Evolutionary conservation across 768 basidiomycete species (phyloP), one percentile per base, ranked within the genome.

Genomic region (Pleurotus djamor): DNA sequence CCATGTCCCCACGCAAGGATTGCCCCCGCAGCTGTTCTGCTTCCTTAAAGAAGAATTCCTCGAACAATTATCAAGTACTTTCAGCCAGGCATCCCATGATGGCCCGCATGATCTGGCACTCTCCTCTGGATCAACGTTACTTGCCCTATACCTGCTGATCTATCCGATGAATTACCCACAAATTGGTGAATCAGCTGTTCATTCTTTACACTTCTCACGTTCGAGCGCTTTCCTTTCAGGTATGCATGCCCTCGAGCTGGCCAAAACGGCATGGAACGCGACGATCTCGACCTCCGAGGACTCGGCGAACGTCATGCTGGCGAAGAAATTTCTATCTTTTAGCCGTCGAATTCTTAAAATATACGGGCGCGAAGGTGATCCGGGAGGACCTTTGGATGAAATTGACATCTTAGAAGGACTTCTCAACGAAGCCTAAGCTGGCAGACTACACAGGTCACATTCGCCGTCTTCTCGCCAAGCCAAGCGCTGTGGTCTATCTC

Each of bases 131-230:
- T 65, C 78, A 38, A 80, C 82, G 1, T 72, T 92, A 12, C 72
- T 91, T 16, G 86, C 86, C 0, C 71, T 90, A 5, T 94, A 93
- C 69, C 65, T 80, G 9, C 66, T 89, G 55, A 75, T 92, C 48
- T 94, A 94, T 65, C 90, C 92, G 1, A 73, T 71, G 2, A 87
- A 88, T 66, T 92, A 91, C 69, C 92, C 91, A n/a, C 89, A 92
- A 63, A 90, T 87, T 28, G 92, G 92, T 90, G 57, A 63, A 81
- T 69, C 35, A 10, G 35, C 5, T 55, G 28, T 17, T 6, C 62
- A 14, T 7, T 37, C 47, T 48, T 37, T 12, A n/a, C 32, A 8
- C 37, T 21, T 16, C 38, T 56, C 5, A 56, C n/a, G n/a, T n/a
- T n/a, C n/a, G n/a, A n/a, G n/a, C n/a, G n/a, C 17, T 44, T n/a